Base-by-base conservation (phyloP, 306 rosid genomes). In the Vigna radiata region DNA sequence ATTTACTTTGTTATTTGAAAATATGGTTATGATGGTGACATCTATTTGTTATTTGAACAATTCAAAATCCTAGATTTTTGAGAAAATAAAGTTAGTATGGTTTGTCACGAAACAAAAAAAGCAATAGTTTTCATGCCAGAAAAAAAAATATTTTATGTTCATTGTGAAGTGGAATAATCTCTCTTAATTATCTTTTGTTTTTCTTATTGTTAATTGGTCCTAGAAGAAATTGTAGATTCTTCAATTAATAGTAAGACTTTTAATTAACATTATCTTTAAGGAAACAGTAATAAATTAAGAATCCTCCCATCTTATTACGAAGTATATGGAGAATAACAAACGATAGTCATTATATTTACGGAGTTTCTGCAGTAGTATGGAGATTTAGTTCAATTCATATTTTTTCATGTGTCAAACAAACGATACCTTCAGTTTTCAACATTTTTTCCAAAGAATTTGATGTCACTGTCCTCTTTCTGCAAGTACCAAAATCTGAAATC, bases 11-110 rank as follows among this genome's bases (percentile, higher is more conserved):
- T n/a, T 68, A 50, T 29, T 47, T 53, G 14, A 55, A 27, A 41
- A 76, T 31, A 56, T 39, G 52, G 27, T 33, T n/a, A 58, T n/a
- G 19, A 36, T n/a, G 1, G 36, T 23, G 46, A 62, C 68, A 8
- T 46, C 41, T 58, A 47, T 18, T 7, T 58, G 63, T 48, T 59
- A 46, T 59, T 79, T 70, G 65, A 61, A 19, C 18, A 18, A 50
- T 58, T 9, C 33, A 17, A 29, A 60, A 49, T 39, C 3, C 8
- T 37, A 9, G 29, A 17, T 11, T 36, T 37, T 37, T 37, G 4
- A 64, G 23, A 36, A 36, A 47, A 29, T 23, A 31, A 36, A 39
- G 55, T 62, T 39, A 59, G 17, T 18, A 17, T 65, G 48, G 54
- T 29, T 64, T 41, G 23, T 29, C 25, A 53, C 25, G 13, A 12